Evolutionary conservation across 352 stramenopile genomes (phyloP), one percentile per base, ranked within the genome.

Genomic region (Globisporangium canariense): DNA sequence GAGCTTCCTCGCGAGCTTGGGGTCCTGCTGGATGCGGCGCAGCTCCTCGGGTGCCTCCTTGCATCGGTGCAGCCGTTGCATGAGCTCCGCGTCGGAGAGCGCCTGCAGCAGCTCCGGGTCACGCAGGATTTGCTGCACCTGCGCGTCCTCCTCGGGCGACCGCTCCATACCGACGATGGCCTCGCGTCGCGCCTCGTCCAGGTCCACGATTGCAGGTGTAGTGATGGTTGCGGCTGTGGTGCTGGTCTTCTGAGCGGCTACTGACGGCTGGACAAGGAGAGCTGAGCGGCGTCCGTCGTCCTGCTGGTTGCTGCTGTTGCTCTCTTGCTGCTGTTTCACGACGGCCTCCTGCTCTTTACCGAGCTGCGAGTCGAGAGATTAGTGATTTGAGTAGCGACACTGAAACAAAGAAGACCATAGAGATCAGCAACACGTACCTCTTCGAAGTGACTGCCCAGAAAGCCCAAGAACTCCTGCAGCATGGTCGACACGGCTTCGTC

Each of bases 371-470:
- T 4, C 3, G 22, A 54, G 4, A 13, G 4, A 20, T 10, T 11
- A 4, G 46, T 18, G 11, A 8, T 18, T 14, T n/a, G 10, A 53
- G 45, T 25, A 8, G 3, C 16, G 49, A 16, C 32, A 58, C 25
- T 28, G 9, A 41, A 14, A 9, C 36, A 41, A 4, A 41, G 11
- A 41, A 11, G 14, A 10, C 18, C 18, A 28, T 7, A 8, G 53
- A 2, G 11, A 16, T 28, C 32, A 47, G 1, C 11, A 34, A 5
- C 11, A 62, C 71, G n/a, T 55, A 90, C 82, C 79, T 93, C 72
- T 68, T 92, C 81, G 46, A 94, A 92, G 62, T 94, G 83, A 50
- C 65, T 70, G 4, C 83, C 83, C 9, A 92, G 52, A 58, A 92
- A 92, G 53, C 75, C 75, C 73, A 91, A 79, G 41, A 91, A 94